Conservation (phyloP, 805 yeast species). For the Suhomyces xylopsoci region DNA sequence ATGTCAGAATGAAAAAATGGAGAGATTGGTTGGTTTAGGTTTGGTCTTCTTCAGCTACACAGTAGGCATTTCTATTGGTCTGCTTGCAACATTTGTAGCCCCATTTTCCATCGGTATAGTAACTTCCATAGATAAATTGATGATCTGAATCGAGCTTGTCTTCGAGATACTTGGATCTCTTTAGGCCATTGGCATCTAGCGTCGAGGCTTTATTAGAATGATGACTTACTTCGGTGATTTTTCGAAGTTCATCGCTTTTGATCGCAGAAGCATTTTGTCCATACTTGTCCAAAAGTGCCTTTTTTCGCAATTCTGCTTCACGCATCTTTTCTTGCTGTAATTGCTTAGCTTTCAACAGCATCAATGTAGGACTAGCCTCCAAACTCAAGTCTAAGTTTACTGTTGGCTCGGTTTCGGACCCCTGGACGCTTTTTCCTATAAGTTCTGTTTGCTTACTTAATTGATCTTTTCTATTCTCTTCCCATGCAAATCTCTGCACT, state of each 20-base stretch:
- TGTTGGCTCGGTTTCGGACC: slow-evolving; percentile 9
- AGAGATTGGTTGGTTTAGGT: slow-evolving; percentile 11
- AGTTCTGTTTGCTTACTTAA: slow-evolving; percentile 7
- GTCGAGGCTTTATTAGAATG: neutral
- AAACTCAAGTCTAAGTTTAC: slow-evolving; percentile 27
- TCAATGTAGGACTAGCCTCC: slow-evolving; percentile 38
- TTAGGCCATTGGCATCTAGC: slow-evolving; percentile 6
- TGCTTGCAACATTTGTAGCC: slow-evolving; percentile 44
- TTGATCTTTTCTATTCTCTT: slow-evolving; percentile 17
- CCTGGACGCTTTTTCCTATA: slow-evolving; percentile 5
- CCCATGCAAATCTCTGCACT: slow-evolving; percentile 38
- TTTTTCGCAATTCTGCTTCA: slow-evolving; percentile 12
- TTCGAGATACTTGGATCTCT: slow-evolving; percentile 29
- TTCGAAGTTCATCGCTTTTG: neutral
- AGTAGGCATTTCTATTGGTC: slow-evolving; percentile 27
- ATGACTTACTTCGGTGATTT: neutral
- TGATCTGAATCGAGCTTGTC: slow-evolving; percentile 39
- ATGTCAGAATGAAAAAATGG: slow-evolving; percentile 15
- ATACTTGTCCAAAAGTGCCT: slow-evolving; percentile 15
- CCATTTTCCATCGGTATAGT: slow-evolving; percentile 40
- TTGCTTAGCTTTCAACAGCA: slow-evolving; percentile 27
- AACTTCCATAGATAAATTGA: slow-evolving; percentile 44
- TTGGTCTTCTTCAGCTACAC: slow-evolving; percentile 12
- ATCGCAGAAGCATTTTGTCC: slow-evolving; percentile 9
- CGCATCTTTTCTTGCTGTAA: slow-evolving; percentile 15